Evolutionary conservation across 192 early-diverging fungal species (phyloP), one percentile per base, ranked within the genome.

Genomic region (Mortierella alpina): DNA sequence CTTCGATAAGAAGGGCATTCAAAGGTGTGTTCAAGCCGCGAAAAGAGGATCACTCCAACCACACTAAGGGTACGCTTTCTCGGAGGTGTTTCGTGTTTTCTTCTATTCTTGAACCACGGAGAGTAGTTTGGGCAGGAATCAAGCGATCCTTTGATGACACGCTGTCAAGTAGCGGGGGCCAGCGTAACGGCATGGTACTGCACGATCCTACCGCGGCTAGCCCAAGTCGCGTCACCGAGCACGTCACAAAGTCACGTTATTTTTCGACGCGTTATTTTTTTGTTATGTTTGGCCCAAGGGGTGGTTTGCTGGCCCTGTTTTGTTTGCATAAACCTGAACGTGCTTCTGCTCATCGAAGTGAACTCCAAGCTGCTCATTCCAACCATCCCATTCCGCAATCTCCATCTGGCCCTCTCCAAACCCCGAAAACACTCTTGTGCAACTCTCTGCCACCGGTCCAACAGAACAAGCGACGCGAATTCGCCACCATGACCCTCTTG

Each of bases 401-500:
- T 55, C 7, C 46, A 58, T 65, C 51, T 20, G 22, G 47, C 39
- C 17, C 31, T 45, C 54, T 41, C 42, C 42, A 44, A 50, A 7
- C n/a, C 6, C 7, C 48, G 14, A 18, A 40, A 13, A 40, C 22
- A 68, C 48, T 52, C 55, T 46, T 31, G 46, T 57, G 46, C 46
- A 10, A 66, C 53, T 13, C 65, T 8, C 65, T 56, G 15, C 46
- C 6, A 15, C 58, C 51, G 44, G 41, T n/a, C 40, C 72, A 76
- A 69, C 62, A 41, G 47, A 47, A 57, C 67, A 55, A 57, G 60
- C 52, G n/a, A 14, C 15, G 44, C 53, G 23, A 47, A 76, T 51
- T 55, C 22, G 13, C 41, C 67, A 50, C 40, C 51, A 64, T 76
- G 66, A 76, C 66, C 18, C 74, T 57, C 15, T 40, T 51, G 74